Percentiles rank a stretch among this genome's conserved stretches.
Conservation (phyloP, 495 filamentous ascomycete genomes). For the Xylaria grammica region DNA sequence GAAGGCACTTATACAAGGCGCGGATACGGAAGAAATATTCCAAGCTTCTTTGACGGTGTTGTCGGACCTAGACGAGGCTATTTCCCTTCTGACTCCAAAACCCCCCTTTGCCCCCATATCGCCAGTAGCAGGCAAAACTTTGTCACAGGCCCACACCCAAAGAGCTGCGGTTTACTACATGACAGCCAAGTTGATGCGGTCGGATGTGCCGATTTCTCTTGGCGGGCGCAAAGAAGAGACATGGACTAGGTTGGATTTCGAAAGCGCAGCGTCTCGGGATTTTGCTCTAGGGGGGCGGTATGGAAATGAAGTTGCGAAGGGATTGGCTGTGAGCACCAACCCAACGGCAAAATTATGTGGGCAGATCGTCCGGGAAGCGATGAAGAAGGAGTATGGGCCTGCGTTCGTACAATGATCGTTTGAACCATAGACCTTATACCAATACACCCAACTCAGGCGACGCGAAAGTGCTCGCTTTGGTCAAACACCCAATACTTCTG, state of each 20-base stretch:
- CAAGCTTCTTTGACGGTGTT: conserved; percentile 52
- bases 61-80: conserved; percentile 68
- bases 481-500: not conserved
- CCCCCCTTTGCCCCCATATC: conserved; percentile 60
- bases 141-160: conserved; percentile 77
- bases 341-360: conserved; percentile 90
- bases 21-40: conserved; percentile 35
- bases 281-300: conserved; percentile 78
- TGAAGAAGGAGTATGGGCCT: conserved; percentile 73
- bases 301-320: conserved; percentile 78
- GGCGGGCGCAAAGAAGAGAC: conserved; percentile 41
- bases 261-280: conserved; percentile 73
- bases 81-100: conserved; percentile 64
- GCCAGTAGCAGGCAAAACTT: conserved; percentile 61
- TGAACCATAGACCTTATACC: not conserved
- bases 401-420: conserved; percentile 37
- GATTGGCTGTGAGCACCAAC: conserved; percentile 79
- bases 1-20: conserved; percentile 35
- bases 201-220: conserved; percentile 27
- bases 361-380: conserved; percentile 81
- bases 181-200: conserved; percentile 57
- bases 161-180: conserved; percentile 72
- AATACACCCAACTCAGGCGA: not conserved
- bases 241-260: conserved; percentile 62
- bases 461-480: not conserved